A percentile compares a stretch with the other conserved stretches of the same genome.
Evolutionary conservation across 768 basidiomycete genomes (phyloP).

Genomic region (Mycena crocata): DNA sequence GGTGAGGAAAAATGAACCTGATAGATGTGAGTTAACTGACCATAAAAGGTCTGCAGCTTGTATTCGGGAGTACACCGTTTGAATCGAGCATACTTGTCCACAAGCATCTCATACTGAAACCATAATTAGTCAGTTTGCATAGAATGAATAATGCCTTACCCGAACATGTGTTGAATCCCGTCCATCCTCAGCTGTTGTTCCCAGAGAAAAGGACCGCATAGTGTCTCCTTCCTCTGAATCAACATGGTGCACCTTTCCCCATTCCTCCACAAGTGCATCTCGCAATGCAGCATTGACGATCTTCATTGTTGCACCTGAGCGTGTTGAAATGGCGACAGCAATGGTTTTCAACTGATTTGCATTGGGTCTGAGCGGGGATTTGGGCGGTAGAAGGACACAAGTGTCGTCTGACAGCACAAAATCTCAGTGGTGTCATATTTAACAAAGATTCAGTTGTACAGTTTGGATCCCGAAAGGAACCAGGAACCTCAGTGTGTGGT

Average conservation of each 20-base stretch:
- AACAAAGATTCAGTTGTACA: conserved; percentile 22
- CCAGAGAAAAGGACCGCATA: conserved; percentile 34
- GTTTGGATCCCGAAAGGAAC: conserved; percentile 16
- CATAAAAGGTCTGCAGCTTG: conserved; percentile 41
- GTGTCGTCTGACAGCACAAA: conserved; percentile 40
- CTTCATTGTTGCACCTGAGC: conserved; percentile 14
- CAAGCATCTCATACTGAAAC: conserved; percentile 46
- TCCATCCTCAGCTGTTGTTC: conserved; percentile 33
- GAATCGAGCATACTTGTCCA: conserved; percentile 41
- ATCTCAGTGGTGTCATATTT: background rate
- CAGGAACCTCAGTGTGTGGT: background rate
- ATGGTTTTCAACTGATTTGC: conserved; percentile 29
- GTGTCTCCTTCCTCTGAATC: conserved; percentile 46
- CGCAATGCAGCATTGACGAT: conserved; percentile 26
- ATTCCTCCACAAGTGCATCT: conserved; percentile 35
- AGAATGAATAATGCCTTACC: conserved; percentile 33
- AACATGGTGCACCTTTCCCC: conserved; percentile 44
- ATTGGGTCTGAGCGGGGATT: background rate
- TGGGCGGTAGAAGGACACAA: conserved; percentile 43
- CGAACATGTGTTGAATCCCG: conserved; percentile 50
- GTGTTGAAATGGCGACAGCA: conserved; percentile 37
- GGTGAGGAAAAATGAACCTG: conserved; percentile 30
- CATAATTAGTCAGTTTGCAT: background rate
- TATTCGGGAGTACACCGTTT: conserved; percentile 2
- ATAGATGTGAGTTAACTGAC: conserved; percentile 45